These are phyloP conservation scores for Akebia trifoliata DNA, from an alignment of 164 flowering plant genomes.

Conservation along the genomic window DNA sequence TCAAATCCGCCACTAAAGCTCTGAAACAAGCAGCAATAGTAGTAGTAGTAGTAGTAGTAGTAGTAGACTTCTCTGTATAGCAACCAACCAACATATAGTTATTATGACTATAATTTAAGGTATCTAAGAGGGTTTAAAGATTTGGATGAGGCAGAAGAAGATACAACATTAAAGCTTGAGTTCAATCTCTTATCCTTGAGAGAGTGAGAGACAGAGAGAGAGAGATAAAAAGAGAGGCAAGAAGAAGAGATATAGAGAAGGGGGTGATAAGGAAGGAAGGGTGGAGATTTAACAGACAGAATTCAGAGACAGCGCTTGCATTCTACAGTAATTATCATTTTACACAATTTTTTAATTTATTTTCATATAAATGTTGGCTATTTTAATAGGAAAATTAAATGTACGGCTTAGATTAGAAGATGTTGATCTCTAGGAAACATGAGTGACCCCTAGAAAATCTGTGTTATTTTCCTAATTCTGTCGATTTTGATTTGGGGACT, in stretches of 20 bases:
- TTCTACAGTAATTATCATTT: slow-evolving; percentile 6
- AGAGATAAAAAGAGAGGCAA: slow-evolving; percentile 15
- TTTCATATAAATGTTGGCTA: no score
- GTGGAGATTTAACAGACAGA: slow-evolving; percentile 81
- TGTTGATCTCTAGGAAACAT: no score
- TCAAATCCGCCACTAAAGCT: slow-evolving; percentile 12
- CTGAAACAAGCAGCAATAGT: background rate
- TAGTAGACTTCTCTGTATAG: no score
- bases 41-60: background rate
- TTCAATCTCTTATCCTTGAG: slow-evolving; percentile 17
- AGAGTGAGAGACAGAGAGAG: slow-evolving; percentile 16
- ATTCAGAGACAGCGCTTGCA: slow-evolving; percentile 27
- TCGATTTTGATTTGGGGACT: no score
- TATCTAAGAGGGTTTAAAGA: slow-evolving; percentile 2
- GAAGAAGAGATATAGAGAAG: slow-evolving; percentile 20
- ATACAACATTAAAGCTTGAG: slow-evolving; percentile 17
- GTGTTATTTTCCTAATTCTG: no score
- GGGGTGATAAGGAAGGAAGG: slow-evolving; percentile 97
- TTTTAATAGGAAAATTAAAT: no score
- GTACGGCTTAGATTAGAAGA: no score
- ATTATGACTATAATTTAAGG: background rate
- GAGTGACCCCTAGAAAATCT: no score
- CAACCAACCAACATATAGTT: no score
- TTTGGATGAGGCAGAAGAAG: slow-evolving; percentile 16
- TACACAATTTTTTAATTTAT: no score